Base-by-base conservation (phyloP, 108 stramenopile genomes). In the Skeletonema marinoi region DNA sequence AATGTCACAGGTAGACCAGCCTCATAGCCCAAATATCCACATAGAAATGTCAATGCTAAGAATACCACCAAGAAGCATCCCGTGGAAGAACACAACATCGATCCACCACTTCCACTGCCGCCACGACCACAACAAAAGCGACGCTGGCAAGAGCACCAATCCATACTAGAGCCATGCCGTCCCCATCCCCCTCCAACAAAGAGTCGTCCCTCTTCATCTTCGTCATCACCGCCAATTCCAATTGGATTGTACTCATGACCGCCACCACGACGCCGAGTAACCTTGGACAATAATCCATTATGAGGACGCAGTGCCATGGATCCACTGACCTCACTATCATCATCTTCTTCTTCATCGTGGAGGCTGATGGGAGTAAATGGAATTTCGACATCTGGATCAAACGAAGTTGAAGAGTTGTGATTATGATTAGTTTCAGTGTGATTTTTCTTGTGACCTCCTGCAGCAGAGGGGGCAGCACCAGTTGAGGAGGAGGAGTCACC, bases 141-240 rank as follows among this genome's bases (percentile, higher is more conserved):
- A 13, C 39, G 19, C 42, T 41, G 39, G 25, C 35, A 29, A 12
- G 65, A 29, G 19, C 42, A 66, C 41, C 65, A 66, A 7, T 61
- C 31, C 7, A 19, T 38, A 29, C 14, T 44, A 0, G 67, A 68
- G 25, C 77, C 68, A 35, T 70, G 68, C 29, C 69, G 38, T 8
- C 77, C 77, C 68, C 68, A 77, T 48, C 68, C 69, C 19, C 77
- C 77, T 32, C 69, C 69, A 6, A 77, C 69, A 21, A 65, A 31
- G 4, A 68, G 9, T 56, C 70, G 59, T 13, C 65, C 68, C n/a
- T 77, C 21, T 32, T 77, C 67, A n/a, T 54, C 69, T 0, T 68
- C 48, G 21, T 66, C 65, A 13, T 38, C 48, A 6, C 8, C 36
- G 0, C 36, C 36, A 41, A 9, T 41, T 2, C 11, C 39, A 3